Percentiles rank a stretch among this genome's conserved stretches.
phyloP scores from a whole-genome alignment of 2,329 filamentous ascomycete species.

The Diaporthe eres region DNA sequence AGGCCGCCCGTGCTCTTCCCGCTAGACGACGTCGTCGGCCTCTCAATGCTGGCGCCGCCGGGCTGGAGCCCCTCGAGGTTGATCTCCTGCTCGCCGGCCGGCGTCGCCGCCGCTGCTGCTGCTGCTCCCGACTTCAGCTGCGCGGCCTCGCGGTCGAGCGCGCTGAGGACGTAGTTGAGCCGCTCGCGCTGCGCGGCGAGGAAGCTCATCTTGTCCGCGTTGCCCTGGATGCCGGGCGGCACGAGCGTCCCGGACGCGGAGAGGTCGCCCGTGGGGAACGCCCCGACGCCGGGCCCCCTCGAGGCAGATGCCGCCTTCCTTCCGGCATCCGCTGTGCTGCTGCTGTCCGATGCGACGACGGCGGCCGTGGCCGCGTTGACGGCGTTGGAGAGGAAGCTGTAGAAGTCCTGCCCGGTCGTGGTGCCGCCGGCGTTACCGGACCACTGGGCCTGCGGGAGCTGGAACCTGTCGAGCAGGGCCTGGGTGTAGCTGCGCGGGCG shows the following conservation, averaged over 20 bases:
- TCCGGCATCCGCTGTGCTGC: slow-evolving; percentile 42
- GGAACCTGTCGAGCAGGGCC: slow-evolving; percentile 86
- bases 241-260: slow-evolving; percentile 73
- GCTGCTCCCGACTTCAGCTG: slow-evolving; percentile 61
- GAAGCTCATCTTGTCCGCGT: slow-evolving; percentile 79
- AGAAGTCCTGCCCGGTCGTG: slow-evolving; percentile 71
- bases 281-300: slow-evolving; percentile 51
- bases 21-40: slow-evolving; percentile 60
- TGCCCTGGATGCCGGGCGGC: slow-evolving; percentile 75
- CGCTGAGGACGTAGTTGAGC: slow-evolving; percentile 80
- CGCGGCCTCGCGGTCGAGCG: slow-evolving; percentile 84
- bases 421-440: slow-evolving; percentile 47
- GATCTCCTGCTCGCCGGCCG: slow-evolving; percentile 4
- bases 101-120: slow-evolving; percentile 15
- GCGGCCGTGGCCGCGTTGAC: slow-evolving; percentile 70
- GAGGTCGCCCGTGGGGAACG: slow-evolving; percentile 53
- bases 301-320: slow-evolving; percentile 44
- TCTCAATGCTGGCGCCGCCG: slow-evolving; percentile 46
- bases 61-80: slow-evolving; percentile 22
- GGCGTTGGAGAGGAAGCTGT: slow-evolving; percentile 81
- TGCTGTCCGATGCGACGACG: slow-evolving; percentile 51
- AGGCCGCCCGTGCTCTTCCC: slow-evolving; percentile 69
- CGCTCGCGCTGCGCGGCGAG: slow-evolving; percentile 85
- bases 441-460: slow-evolving; percentile 79
- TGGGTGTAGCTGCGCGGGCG: slow-evolving; percentile 77